Base-by-base conservation (phyloP, 306 rosid genomes). In the Cyamopsis tetragonoloba region DNA sequence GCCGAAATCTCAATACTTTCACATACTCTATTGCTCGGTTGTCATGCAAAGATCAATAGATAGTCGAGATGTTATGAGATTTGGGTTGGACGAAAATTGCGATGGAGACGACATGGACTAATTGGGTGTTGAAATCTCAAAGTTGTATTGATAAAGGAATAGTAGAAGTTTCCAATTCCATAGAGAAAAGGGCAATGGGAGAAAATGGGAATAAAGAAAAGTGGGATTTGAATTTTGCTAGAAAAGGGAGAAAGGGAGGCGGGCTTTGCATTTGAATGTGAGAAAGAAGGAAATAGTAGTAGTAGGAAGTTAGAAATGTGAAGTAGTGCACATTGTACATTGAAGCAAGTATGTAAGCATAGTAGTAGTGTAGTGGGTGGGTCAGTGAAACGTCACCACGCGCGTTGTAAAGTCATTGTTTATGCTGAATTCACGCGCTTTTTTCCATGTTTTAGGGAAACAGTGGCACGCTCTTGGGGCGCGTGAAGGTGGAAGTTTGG, bases 251-350 rank as follows among this genome's bases (percentile, higher is more conserved):
- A 62, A 18, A 18, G 68, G 54, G 62, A 82, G 92, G 96, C 96
- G 98, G 96, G 96, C 62, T 87, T 71, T 84, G 88, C 70, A 82
- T 89, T 89, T 89, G 95, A 92, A 89, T 71, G 68, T 41, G 74
- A 59, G 66, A 70, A 66, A 18, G 57, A 77, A 18, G 23, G 9
- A 55, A 38, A 18, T 34, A 12, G 20, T 28, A 13, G 7, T 3
- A 56, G n/a, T 3, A 56, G 20, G 2, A 19, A 68, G 27, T 38
- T 13, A 26, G 13, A 26, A 27, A 62, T 48, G 19, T 15, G 46
- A 4, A 46, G 55, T 31, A 68, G 4, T 48, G 30, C 13, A 23
- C 42, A 19, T 69, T 58, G 17, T 20, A 42, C 53, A 23, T 65
- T 65, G 77, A n/a, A n/a, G n/a, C n/a, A n/a, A n/a, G n/a, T n/a